Evolutionary conservation across 345 rosid species (phyloP).

Genomic region (Streptanthus diversifolius): DNA sequence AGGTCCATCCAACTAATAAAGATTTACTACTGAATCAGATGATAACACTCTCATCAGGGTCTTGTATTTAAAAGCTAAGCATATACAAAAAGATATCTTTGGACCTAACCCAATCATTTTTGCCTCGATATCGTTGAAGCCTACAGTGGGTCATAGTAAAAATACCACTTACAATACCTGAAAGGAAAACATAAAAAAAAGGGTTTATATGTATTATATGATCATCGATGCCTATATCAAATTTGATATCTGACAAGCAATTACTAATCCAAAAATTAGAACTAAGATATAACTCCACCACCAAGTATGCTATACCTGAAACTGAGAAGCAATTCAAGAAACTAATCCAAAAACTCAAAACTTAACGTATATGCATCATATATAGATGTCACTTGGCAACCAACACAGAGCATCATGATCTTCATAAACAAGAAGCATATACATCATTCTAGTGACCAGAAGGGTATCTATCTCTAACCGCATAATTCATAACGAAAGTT

Average conservation of each 20-base stretch:
- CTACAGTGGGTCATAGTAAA: slow-evolving; percentile 60
- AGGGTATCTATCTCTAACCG: not conserved
- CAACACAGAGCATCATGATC: not conserved
- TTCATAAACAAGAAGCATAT: too few relatives aligned
- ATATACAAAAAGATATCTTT: not conserved
- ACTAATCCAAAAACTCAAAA: not conserved
- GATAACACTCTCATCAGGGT: not conserved
- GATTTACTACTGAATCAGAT: too few relatives aligned
- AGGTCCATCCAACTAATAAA: not conserved
- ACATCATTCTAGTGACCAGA: not conserved
- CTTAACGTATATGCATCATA: not conserved
- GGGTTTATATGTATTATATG: not conserved
- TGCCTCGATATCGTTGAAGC: slow-evolving; percentile 56
- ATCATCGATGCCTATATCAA: not conserved
- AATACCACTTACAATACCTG: slow-evolving; percentile 80
- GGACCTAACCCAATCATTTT: slow-evolving; percentile 68
- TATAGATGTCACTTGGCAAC: not conserved
- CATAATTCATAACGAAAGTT: not conserved
- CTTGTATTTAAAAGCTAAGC: not conserved
- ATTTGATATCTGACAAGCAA: not conserved
- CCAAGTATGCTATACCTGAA: not conserved
- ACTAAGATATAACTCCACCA: not conserved
- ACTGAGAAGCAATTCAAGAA: not conserved
- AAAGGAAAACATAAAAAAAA: not conserved
- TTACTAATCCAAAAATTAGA: not conserved